Base-by-base conservation (phyloP, 306 rosid species). In the Nissolia schottii region DNA sequence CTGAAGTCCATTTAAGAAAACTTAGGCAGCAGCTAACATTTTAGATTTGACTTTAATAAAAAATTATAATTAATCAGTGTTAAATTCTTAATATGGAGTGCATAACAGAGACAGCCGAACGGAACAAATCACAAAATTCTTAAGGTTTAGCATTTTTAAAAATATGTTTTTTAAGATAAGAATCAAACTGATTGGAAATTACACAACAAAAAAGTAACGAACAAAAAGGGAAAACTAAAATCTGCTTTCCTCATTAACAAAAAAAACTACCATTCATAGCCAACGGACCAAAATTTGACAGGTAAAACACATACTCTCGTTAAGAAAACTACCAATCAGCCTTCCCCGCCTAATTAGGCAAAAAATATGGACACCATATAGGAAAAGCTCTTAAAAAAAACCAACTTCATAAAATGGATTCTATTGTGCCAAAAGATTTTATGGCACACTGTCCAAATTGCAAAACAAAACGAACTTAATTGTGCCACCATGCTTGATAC, bases 401-500 rank as follows among this genome's bases (percentile, higher is more conserved):
- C 19, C 22, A 72, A 79, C 19, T 11, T 15, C 62, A 13, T 7
- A 41, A 53, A 0, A 4, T 13, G 31, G 41, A 15, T 64, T 22
- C 25, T 49, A 35, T 24, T 12, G 67, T 28, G 34, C 48, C 50
- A 54, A 75, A 62, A 62, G 40, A 34, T 34, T n/a, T 80, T 69
- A 74, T 51, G 34, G 49, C 22, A 51, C 29, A 75, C 4, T 59
- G n/a, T 15, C 12, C 60, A 34, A 54, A 45, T 64, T 27, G 53
- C 58, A 71, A 38, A 12, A n/a, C n/a, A n/a, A n/a, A n/a, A n/a
- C n/a, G n/a, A 48, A 76, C 77, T 25, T 25, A 57, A 34, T n/a
- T n/a, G n/a, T 4, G 8, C 25, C 45, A 61, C 62, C 65, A 77
- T 48, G 55, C 4, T 28, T 25, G 56, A 81, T 19, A 70, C 37